Evolutionary conservation across 1,284 basidiomycete genomes (phyloP).

Genomic region (Tremellales sp.): DNA sequence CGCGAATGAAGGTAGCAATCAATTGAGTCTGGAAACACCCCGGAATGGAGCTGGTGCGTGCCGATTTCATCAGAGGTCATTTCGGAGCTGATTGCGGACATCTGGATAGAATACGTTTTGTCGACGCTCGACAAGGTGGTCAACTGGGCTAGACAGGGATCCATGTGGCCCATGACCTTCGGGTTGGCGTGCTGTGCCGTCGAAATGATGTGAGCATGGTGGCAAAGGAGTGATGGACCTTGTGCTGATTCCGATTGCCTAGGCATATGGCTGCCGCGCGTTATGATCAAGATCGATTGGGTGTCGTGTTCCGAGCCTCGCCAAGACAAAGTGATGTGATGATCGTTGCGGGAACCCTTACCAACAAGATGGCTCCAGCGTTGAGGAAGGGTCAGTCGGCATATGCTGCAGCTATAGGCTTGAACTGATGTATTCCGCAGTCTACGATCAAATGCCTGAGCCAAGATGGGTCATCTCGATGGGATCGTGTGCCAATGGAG

Average conservation of each 20-base stretch:
- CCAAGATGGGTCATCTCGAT: conserved; percentile 98
- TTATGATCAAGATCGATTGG: conserved; percentile 97
- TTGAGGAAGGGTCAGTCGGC: conserved; percentile 61
- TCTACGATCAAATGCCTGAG: conserved; percentile 96
- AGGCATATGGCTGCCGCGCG: conserved; percentile 78
- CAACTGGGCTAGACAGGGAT: conserved; percentile 96
- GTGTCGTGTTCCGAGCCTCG: conserved; percentile 96
- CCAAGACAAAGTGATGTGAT: conserved; percentile 98
- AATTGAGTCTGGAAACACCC: conserved; percentile 80
- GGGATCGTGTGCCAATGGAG: conserved; percentile 98
- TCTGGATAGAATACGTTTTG: conserved; percentile 79
- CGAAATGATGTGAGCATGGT: conserved; percentile 74
- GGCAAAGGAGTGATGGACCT: neutral
- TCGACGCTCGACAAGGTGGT: conserved; percentile 94
- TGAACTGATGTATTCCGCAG: conserved; percentile 33
- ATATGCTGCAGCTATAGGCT: neutral
- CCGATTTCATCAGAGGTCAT: neutral
- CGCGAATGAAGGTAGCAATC: conserved; percentile 74
- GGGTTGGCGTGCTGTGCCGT: conserved; percentile 98
- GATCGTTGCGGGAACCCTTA: conserved; percentile 98
- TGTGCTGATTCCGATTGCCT: neutral
- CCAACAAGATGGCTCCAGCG: conserved; percentile 99
- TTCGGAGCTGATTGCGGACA: neutral
- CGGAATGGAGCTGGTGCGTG: conserved; percentile 79
- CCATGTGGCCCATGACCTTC: conserved; percentile 99